A percentile compares a stretch with the other conserved stretches of the same genome.
These are phyloP conservation scores for Helicostylum pulchrum DNA, from an alignment of 192 early-diverging fungal genomes.

Conservation along the genomic window DNA sequence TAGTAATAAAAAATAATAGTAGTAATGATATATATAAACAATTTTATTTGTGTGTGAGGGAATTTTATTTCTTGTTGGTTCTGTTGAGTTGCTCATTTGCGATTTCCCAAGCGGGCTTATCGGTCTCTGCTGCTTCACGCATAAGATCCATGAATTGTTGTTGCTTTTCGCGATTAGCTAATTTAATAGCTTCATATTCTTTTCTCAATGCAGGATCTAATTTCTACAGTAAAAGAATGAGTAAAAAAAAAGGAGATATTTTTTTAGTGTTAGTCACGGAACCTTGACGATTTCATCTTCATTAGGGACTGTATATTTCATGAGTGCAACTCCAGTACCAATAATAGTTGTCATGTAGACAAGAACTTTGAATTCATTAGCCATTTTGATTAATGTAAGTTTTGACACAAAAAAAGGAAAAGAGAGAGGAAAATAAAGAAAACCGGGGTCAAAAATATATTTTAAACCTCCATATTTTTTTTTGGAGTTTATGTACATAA, in stretches of 20 bases:
- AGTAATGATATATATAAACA: not conserved
- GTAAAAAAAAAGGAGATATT: not conserved
- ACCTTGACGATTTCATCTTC: constrained; percentile 38
- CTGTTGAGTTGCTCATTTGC: constrained; percentile 10
- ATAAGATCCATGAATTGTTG: constrained; percentile 25
- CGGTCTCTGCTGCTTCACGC: constrained; percentile 25
- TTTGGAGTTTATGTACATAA: too few species aligned
- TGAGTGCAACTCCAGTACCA: constrained; percentile 42
- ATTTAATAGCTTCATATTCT: constrained; percentile 28
- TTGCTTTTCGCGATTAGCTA: constrained; percentile 15
- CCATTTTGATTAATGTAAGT: constrained; percentile 32
- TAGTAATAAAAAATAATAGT: constrained; percentile 1
- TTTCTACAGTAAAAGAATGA: constrained; percentile 15
- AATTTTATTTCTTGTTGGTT: not conserved
- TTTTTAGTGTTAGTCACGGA: not conserved
- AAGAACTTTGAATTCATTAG: constrained; percentile 43
- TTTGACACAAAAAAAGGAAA: too few species aligned
- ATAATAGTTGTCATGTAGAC: constrained; percentile 43
- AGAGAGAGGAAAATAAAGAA: too few species aligned
- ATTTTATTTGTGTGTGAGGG: not conserved
- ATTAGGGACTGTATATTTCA: constrained; percentile 50
- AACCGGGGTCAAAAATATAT: too few species aligned
- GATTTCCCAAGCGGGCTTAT: constrained; percentile 30
- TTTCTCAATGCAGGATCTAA: constrained; percentile 25
- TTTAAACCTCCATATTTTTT: too few species aligned